A percentile compares a stretch with the other conserved stretches of the same genome.
phyloP scores from a whole-genome alignment of 2,329 filamentous ascomycete genomes.

The Didymellaceae sp. region DNA sequence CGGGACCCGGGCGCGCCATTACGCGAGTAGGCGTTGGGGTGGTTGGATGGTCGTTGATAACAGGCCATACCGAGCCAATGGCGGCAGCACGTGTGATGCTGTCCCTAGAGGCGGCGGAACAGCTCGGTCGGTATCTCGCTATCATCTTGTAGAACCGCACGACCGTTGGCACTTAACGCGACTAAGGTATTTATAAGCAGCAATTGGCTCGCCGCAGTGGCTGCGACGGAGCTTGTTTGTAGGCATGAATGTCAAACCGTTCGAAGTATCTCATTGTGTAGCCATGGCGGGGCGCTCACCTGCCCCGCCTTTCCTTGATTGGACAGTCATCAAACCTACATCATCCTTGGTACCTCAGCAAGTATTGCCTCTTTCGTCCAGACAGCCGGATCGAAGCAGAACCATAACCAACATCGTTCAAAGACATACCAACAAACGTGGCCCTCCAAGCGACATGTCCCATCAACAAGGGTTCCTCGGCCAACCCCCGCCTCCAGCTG shows the following conservation, averaged over 20 bases:
- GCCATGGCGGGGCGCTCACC: too few relatives aligned
- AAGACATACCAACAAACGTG: too few relatives aligned
- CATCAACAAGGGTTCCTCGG: not conserved
- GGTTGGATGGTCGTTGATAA: constrained; percentile 12
- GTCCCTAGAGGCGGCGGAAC: not conserved
- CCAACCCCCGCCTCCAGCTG: not conserved
- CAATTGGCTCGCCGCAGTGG: not conserved
- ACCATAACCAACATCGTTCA: too few relatives aligned
- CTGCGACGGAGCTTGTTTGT: too few relatives aligned
- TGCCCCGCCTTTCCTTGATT: too few relatives aligned
- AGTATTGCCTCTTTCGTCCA: too few relatives aligned
- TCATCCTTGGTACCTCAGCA: too few relatives aligned
- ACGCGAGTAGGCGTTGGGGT: constrained; percentile 1
- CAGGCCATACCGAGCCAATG: constrained; percentile 13
- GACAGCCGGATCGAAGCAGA: too few relatives aligned
- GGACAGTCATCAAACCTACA: too few relatives aligned
- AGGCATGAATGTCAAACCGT: too few relatives aligned
- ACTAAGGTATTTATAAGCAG: not conserved
- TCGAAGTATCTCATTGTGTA: not conserved
- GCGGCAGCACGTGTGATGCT: constrained; percentile 10
- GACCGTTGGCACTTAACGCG: not conserved
- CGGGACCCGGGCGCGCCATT: constrained; percentile 4
- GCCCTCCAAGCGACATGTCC: not conserved
- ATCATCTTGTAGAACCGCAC: not conserved
- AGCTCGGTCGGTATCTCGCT: not conserved